Evolutionary conservation across 78 protist genomes (phyloP).

Genomic region (Dictyostelium purpureum): DNA sequence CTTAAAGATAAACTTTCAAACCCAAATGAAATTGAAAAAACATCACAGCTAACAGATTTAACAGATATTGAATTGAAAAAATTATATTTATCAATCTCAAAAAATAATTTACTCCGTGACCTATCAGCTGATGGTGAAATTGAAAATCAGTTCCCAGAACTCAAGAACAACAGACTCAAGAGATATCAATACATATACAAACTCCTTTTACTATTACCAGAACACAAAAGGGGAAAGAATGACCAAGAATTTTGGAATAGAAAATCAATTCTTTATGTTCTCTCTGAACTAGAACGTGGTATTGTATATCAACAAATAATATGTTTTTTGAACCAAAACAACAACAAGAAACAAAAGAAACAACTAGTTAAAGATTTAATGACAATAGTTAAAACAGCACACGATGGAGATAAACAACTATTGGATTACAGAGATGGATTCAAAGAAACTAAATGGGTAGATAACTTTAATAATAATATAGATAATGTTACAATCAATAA

Average conservation of each 20-base stretch:
- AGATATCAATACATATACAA: slow-evolving; percentile 13
- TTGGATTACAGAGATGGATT: slow-evolving; percentile 47
- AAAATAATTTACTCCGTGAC: slow-evolving; percentile 20
- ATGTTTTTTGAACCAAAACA: not conserved
- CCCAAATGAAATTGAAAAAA: not conserved
- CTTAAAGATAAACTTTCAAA: not conserved
- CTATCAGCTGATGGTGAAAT: not conserved
- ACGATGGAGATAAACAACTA: slow-evolving; percentile 69
- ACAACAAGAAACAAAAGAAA: not conserved
- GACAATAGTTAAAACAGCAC: slow-evolving; percentile 42
- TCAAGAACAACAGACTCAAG: slow-evolving; percentile 1
- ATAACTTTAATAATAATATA: not conserved
- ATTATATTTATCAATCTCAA: not conserved
- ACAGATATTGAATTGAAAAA: not conserved
- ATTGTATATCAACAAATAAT: slow-evolving; percentile 16
- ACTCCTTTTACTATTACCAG: not conserved
- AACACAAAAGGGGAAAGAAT: not conserved
- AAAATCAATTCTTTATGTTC: slow-evolving; percentile 22
- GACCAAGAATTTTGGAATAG: not conserved
- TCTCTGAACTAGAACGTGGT: slow-evolving; percentile 60
- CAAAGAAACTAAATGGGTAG: slow-evolving; percentile 19
- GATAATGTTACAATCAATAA: not conserved
- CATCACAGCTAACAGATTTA: not conserved
- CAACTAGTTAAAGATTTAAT: slow-evolving; percentile 8
- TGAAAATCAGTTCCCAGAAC: slow-evolving; percentile 8